phyloP scores from a whole-genome alignment of 2,329 filamentous ascomycete genomes.

The Fusarium brachygibbosum region DNA sequence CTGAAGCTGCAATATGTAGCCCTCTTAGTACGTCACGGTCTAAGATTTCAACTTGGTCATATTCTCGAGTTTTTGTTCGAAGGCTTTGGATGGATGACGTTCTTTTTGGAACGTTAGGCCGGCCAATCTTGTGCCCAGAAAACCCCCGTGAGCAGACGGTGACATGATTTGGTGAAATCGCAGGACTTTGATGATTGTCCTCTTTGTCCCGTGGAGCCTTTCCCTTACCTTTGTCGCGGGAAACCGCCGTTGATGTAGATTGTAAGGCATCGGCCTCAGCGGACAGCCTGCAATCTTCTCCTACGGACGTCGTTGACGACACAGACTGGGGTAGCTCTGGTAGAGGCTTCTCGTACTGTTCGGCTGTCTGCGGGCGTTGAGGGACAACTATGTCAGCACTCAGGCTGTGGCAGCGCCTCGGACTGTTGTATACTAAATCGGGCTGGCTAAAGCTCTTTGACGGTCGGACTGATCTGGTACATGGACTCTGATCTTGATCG shows the following conservation, averaged over 20 bases:
- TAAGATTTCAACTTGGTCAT: conserved; percentile 57
- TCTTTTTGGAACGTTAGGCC: conserved; percentile 54
- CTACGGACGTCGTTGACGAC: conserved; percentile 6
- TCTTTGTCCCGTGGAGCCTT: neutral
- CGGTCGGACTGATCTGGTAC: conserved; percentile 14
- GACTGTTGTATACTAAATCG: conserved; percentile 6
- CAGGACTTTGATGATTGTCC: neutral
- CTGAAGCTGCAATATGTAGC: conserved; percentile 67
- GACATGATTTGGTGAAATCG: conserved; percentile 39
- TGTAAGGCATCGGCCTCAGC: neutral
- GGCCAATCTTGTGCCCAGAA: conserved; percentile 44
- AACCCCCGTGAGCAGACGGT: conserved; percentile 49
- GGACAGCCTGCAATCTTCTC: conserved; percentile 19
- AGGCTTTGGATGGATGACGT: conserved; percentile 53
- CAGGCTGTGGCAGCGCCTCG: conserved; percentile 36
- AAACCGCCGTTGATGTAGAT: neutral
- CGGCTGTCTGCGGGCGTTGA: conserved; percentile 6
- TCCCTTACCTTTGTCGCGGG: neutral
- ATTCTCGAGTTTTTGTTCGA: conserved; percentile 44
- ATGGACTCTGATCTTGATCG: neutral
- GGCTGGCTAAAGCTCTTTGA: conserved; percentile 16
- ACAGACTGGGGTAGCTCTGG: conserved; percentile 23
- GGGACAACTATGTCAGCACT: conserved; percentile 23
- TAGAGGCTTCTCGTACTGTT: conserved; percentile 12
- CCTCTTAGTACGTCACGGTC: conserved; percentile 68